Evolutionary conservation across 2,329 filamentous ascomycete genomes (phyloP), one percentile per base, ranked within the genome.

Genomic region (Ophiostoma perfectum): DNA sequence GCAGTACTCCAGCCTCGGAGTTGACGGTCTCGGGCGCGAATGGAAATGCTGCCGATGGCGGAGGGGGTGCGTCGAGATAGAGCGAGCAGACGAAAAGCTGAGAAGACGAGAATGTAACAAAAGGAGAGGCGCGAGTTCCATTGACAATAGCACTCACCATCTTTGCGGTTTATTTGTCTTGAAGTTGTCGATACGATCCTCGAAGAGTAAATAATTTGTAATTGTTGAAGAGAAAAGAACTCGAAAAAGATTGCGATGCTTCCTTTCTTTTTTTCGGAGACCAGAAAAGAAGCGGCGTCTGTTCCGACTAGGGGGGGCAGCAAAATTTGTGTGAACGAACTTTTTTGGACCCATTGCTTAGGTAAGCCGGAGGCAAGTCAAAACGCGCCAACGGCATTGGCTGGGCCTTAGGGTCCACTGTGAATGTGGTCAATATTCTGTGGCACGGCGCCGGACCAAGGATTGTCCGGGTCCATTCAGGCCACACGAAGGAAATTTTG

Each of bases 141-240:
- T 27, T 6, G 74, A 73, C 65, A 68, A 42, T 7, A 36, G 9
- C 27, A 69, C 85, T 81, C 78, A 88, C 86, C 86, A 88, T 88
- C 80, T 85, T 72, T 87, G 82, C 78, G 78, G 81, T 75, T 78
- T 77, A 77, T 77, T 79, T 81, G 80, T 81, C 76, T 78, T 77
- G 76, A 77, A 75, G 79, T 78, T 83, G 85, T 84, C 85, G 84
- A 83, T 79, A 81, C 84, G 84, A 87, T 88, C 86, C 86, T 88
- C 86, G 86, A 88, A 88, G 85, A 87, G 84, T 75, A 72, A 73
- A 73, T 75, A 70, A 72, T 74, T 74, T 72, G 62, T 68, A 65
- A 14, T 64, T 68, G 67, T 65, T 41, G 67, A 14, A 55, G 58
- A 47, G 63, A 64, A 67, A 68, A 64, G 64, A 67, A 49, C 41